Conservation (phyloP, 164 flowering plant species). For the Nelumbo lutea region DNA sequence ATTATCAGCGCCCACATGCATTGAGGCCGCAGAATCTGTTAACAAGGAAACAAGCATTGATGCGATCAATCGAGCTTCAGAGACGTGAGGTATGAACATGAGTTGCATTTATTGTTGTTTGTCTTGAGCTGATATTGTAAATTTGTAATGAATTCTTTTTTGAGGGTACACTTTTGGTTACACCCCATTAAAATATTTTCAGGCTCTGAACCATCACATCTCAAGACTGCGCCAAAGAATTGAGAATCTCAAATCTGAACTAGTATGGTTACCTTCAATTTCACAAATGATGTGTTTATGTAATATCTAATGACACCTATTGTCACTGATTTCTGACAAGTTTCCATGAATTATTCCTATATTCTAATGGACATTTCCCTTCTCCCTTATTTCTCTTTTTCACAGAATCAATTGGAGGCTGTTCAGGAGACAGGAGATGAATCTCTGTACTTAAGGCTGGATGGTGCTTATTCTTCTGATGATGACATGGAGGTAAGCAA, state of each 20-base stretch:
- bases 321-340: background rate
- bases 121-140: background rate
- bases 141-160: background rate
- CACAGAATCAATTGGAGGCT: constrained; percentile 47
- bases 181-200: constrained; percentile 3
- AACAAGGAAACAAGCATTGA: constrained; percentile 68
- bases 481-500: constrained; percentile 41
- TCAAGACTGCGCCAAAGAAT: constrained; percentile 48
- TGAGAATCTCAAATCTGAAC: constrained; percentile 53
- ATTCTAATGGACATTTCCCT: background rate
- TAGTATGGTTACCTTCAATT: constrained; percentile 33
- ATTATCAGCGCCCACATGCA: constrained; percentile 53
- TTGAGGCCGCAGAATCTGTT: constrained; percentile 63
- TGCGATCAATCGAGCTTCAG: constrained; percentile 80
- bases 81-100: constrained; percentile 62
- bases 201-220: constrained; percentile 80
- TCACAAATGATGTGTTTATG: background rate
- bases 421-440: constrained; percentile 33
- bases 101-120: background rate
- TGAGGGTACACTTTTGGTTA: background rate
- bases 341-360: background rate
- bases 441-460: constrained; percentile 26
- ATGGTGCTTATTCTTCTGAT: constrained; percentile 27
- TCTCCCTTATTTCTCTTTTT: background rate
- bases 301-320: background rate